These are phyloP conservation scores for Morella rubra DNA, from an alignment of 306 rosid species.

Conservation along the genomic window DNA sequence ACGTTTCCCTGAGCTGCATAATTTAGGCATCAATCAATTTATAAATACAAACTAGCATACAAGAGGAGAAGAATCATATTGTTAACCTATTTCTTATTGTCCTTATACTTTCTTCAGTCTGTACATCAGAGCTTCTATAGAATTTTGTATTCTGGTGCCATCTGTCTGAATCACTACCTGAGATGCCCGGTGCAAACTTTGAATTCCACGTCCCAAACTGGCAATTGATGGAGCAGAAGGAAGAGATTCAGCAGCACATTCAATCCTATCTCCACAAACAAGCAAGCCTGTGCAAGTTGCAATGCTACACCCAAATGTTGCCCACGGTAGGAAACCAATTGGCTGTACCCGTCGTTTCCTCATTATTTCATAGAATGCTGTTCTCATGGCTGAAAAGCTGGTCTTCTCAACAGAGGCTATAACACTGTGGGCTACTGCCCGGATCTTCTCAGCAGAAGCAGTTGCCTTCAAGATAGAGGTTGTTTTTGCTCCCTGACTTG, in stretches of 20 bases:
- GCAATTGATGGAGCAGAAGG: slow-evolving; percentile 81
- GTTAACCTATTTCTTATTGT: slow-evolving; percentile 41
- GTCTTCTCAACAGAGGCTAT: slow-evolving; percentile 76
- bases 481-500: slow-evolving; percentile 61
- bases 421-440: slow-evolving; percentile 60
- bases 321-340: slow-evolving; percentile 67
- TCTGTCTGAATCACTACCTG: slow-evolving; percentile 46
- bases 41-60: slow-evolving; percentile 28
- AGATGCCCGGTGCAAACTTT: slow-evolving; percentile 53
- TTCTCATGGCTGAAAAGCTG: slow-evolving; percentile 73
- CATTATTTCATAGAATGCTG: slow-evolving; percentile 84
- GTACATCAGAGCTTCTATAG: slow-evolving; percentile 53
- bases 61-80: slow-evolving; percentile 17
- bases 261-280: slow-evolving; percentile 69
- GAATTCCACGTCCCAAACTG: slow-evolving; percentile 73
- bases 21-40: slow-evolving; percentile 19
- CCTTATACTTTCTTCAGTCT: slow-evolving; percentile 53
- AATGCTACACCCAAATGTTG: slow-evolving; percentile 67
- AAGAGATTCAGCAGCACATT: slow-evolving; percentile 56
- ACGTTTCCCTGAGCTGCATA: slow-evolving; percentile 32
- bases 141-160: slow-evolving; percentile 55
- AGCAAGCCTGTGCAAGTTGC: slow-evolving; percentile 70
- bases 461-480: slow-evolving; percentile 59
- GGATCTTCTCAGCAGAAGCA: slow-evolving; percentile 74
- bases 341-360: slow-evolving; percentile 53